Conservation (phyloP, 345 rosid genomes). For the Acer saccharum region DNA sequence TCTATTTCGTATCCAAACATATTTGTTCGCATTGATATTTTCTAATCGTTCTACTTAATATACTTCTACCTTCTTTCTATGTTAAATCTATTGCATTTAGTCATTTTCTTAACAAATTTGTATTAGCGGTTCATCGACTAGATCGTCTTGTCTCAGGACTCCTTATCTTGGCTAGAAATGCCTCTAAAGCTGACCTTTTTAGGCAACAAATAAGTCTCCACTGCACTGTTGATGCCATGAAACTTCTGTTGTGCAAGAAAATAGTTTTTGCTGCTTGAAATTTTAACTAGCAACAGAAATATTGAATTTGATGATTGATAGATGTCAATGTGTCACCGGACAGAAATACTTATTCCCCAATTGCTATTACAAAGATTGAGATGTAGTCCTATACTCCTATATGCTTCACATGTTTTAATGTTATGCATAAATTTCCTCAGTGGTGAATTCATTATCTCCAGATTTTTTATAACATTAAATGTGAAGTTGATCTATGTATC, state of each 20-base stretch:
- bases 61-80: background rate
- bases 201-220: conserved; percentile 68
- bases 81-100: background rate
- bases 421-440: conserved; percentile 1
- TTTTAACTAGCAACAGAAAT: background rate
- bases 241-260: background rate
- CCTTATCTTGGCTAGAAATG: conserved; percentile 86
- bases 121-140: conserved; percentile 71
- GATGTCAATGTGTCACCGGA: background rate
- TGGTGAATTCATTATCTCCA: background rate
- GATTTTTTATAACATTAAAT: background rate
- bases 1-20: conserved; percentile 79
- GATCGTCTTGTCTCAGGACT: conserved; percentile 94
- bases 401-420: background rate
- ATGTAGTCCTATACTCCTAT: background rate
- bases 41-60: conserved; percentile 9
- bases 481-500: conserved; percentile 3
- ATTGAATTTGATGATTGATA: background rate
- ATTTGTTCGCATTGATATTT: background rate
- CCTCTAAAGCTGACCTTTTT: conserved; percentile 76
- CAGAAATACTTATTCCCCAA: background rate
- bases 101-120: conserved; percentile 42
- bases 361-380: background rate
- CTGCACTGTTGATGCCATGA: background rate
- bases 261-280: background rate